Conservation (phyloP, 352 stramenopile genomes). For the Globisporangium takayamanum region DNA sequence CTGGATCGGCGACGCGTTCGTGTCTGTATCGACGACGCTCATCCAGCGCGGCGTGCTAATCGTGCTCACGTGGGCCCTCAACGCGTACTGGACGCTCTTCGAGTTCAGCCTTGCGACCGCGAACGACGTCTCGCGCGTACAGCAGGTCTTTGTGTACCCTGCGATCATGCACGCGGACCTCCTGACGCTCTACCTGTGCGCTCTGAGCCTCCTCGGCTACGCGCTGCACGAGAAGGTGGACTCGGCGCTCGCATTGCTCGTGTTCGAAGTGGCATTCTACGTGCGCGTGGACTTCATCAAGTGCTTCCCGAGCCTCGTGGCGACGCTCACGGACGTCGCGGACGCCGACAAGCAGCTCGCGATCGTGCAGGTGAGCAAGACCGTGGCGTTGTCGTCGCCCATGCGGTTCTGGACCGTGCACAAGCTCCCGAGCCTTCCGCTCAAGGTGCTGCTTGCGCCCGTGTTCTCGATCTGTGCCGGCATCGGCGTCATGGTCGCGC, state of each 20-base stretch:
- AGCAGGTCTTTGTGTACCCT: slow-evolving; percentile 24
- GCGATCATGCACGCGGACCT: slow-evolving; percentile 26
- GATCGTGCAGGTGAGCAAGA: neutral
- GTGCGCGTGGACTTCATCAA: slow-evolving; percentile 8
- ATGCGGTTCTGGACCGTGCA: slow-evolving; percentile 4
- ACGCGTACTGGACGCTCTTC: slow-evolving; percentile 29
- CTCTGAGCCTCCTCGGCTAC: slow-evolving; percentile 18
- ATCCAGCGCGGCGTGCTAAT: slow-evolving; percentile 26
- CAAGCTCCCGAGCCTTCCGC: neutral
- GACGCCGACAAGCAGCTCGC: neutral
- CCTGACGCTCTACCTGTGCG: slow-evolving; percentile 26
- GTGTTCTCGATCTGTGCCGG: neutral
- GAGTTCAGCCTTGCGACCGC: slow-evolving; percentile 21
- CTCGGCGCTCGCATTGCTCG: slow-evolving; percentile 19
- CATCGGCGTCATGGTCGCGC: neutral
- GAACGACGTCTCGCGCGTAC: slow-evolving; percentile 14
- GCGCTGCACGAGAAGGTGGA: slow-evolving; percentile 22
- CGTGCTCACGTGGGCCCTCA: slow-evolving; percentile 25
- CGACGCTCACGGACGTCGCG: neutral
- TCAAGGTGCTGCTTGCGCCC: neutral
- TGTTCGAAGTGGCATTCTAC: slow-evolving; percentile 22
- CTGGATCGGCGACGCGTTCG: slow-evolving; percentile 39
- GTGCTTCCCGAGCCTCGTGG: neutral
- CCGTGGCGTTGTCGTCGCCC: neutral
- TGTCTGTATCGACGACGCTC: slow-evolving; percentile 25